Percentiles rank a stretch among this genome's conserved stretches.
Conservation (phyloP, 2,329 filamentous ascomycete species). For the Colletotrichum shisoi region DNA sequence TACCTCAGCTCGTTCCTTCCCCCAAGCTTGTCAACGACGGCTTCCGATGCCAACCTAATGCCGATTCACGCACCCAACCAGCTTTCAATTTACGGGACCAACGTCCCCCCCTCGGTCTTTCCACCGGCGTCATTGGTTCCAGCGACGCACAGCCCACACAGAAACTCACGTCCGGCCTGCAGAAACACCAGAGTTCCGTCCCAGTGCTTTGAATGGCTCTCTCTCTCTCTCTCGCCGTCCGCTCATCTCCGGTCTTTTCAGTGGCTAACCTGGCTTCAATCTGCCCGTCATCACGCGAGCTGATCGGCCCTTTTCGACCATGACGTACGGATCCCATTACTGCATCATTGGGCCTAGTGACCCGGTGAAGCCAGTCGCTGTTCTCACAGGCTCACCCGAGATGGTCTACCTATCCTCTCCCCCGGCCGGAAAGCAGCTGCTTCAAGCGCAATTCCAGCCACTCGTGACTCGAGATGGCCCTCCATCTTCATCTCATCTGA, state of each 20-base stretch:
- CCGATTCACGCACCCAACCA: not conserved
- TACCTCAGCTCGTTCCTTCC: slow-evolving; percentile 3
- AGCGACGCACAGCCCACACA: not conserved
- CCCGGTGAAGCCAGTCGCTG: not conserved
- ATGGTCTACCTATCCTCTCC: not conserved
- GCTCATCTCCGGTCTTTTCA: not conserved
- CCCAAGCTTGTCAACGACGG: not conserved
- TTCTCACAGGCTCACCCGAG: slow-evolving; percentile 1
- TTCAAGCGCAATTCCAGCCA: slow-evolving; percentile 9
- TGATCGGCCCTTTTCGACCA: slow-evolving; percentile 34
- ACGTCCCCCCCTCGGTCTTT: not conserved
- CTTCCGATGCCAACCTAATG: not conserved
- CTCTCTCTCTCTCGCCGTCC: not conserved
- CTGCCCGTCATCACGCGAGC: slow-evolving; percentile 21
- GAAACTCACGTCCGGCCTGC: slow-evolving; percentile 3
- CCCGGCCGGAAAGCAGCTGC: not conserved
- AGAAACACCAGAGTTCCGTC: not conserved
- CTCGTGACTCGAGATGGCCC: slow-evolving; percentile 19
- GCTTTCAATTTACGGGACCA: not conserved
- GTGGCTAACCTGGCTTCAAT: not conserved
- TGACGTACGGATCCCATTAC: slow-evolving; percentile 21
- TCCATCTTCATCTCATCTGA: slow-evolving; percentile 24
- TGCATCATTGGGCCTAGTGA: slow-evolving; percentile 11
- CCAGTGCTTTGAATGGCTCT: slow-evolving; percentile 9
- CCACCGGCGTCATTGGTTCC: slow-evolving; percentile 1